These are phyloP conservation scores for Eucalyptus camaldulensis DNA, from an alignment of 345 rosid genomes.

Conservation along the genomic window DNA sequence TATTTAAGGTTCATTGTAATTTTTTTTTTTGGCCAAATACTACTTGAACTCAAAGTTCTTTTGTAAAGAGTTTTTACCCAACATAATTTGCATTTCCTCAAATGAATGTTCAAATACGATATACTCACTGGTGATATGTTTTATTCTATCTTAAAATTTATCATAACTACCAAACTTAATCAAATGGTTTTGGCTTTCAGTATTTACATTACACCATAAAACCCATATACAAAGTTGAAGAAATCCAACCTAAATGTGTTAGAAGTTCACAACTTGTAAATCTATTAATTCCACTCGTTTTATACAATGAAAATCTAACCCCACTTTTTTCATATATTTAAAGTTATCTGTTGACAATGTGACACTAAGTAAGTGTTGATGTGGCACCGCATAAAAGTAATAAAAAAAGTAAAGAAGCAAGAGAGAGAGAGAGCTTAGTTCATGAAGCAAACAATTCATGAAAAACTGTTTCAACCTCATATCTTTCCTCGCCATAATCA, in stretches of 20 bases:
- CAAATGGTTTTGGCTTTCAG: too few species aligned
- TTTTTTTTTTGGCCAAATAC: too few species aligned
- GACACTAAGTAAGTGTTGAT: not conserved
- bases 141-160: too few species aligned
- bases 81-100: too few species aligned
- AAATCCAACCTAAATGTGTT: too few species aligned
- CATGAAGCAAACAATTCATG: not conserved
- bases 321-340: not conserved
- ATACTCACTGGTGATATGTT: fast-evolving
- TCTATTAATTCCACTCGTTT: not conserved
- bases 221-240: too few species aligned
- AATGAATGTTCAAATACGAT: too few species aligned
- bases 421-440: not conserved
- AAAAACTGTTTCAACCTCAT: not conserved
- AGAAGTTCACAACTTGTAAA: not conserved
- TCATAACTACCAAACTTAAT: too few species aligned
- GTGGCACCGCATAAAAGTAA: not conserved
- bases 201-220: too few species aligned
- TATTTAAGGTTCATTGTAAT: too few species aligned
- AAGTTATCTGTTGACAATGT: fast-evolving
- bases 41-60: too few species aligned
- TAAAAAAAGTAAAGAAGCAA: fast-evolving
- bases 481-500: not conserved
- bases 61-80: too few species aligned
- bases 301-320: not conserved